These are phyloP conservation scores for Fusarium agapanthi DNA, from an alignment of 2,329 filamentous ascomycete genomes.

Conservation along the genomic window DNA sequence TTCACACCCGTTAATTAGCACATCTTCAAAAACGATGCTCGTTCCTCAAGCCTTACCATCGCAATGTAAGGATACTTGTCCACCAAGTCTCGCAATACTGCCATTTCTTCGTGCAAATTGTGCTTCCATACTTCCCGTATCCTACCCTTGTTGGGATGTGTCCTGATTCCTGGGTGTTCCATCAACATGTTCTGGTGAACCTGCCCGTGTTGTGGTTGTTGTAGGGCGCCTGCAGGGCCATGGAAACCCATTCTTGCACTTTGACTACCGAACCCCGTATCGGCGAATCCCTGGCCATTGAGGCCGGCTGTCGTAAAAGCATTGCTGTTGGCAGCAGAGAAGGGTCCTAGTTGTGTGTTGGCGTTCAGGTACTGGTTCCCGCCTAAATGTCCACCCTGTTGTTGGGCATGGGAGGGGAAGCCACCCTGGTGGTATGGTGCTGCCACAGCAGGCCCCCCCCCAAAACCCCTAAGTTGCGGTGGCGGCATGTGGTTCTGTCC, in stretches of 20 bases:
- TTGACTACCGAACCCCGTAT: constrained; percentile 83
- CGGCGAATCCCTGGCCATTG: constrained; percentile 66
- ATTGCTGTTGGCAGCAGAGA: constrained; percentile 64
- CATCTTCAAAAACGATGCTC: not conserved
- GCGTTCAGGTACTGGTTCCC: constrained; percentile 77
- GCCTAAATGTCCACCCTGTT: constrained; percentile 63
- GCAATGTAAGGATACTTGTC: constrained; percentile 95
- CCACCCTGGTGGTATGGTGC: constrained; percentile 56
- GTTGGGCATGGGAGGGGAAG: constrained; percentile 62
- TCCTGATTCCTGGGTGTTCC: constrained; percentile 53
- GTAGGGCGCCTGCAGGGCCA: constrained; percentile 58
- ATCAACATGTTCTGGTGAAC: constrained; percentile 51
- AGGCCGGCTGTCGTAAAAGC: constrained; percentile 66
- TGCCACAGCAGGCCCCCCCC: constrained; percentile 49
- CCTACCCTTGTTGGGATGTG: constrained; percentile 75
- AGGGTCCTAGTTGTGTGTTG: constrained; percentile 74
- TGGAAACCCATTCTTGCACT: constrained; percentile 90
- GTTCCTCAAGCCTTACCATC: constrained; percentile 73
- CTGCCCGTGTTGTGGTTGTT: constrained; percentile 66
- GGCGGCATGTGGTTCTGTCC: constrained; percentile 46
- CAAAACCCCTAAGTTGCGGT: constrained; percentile 51
- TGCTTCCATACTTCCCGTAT: constrained; percentile 97
- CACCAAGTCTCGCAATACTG: constrained; percentile 79
- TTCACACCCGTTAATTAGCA: constrained; percentile 25
- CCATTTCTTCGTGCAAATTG: constrained; percentile 93